Conservation (phyloP, 352 stramenopile genomes). For the Aphanomyces cochlioides region DNA sequence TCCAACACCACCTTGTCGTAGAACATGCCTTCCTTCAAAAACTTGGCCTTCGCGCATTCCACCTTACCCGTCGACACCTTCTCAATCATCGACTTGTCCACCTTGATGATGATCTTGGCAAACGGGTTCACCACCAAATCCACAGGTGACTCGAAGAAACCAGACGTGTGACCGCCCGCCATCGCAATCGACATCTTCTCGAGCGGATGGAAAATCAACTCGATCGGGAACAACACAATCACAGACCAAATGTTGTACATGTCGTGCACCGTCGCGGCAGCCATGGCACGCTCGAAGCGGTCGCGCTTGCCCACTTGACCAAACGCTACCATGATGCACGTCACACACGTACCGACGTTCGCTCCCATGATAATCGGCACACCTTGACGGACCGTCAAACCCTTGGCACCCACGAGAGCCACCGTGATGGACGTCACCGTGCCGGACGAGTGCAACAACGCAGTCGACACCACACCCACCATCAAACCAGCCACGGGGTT, state of each 20-base stretch:
- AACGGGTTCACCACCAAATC: slow-evolving; percentile 31
- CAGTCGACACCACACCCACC: slow-evolving; percentile 43
- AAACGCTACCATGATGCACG: slow-evolving; percentile 72
- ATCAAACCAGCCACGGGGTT: slow-evolving; percentile 48
- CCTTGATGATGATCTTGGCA: slow-evolving; percentile 14
- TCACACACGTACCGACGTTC: slow-evolving; percentile 73
- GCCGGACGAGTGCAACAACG: slow-evolving; percentile 43
- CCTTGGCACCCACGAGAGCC: slow-evolving; percentile 39
- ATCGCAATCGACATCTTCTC: slow-evolving; percentile 34
- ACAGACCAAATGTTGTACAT: slow-evolving; percentile 72
- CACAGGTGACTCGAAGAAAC: slow-evolving; percentile 25
- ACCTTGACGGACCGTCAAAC: slow-evolving; percentile 47
- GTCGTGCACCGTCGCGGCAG: slow-evolving; percentile 32
- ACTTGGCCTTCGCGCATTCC: slow-evolving; percentile 33
- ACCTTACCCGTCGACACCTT: slow-evolving; percentile 37
- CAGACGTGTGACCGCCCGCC: slow-evolving; percentile 1
- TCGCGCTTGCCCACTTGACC: slow-evolving; percentile 57
- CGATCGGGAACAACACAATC: slow-evolving; percentile 43
- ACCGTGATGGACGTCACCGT: slow-evolving; percentile 54
- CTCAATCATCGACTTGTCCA: slow-evolving; percentile 38
- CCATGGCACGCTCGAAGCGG: slow-evolving; percentile 40
- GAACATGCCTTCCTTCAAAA: slow-evolving; percentile 46
- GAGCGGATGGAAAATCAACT: slow-evolving; percentile 40
- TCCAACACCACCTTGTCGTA: slow-evolving; percentile 12
- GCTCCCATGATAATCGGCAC: slow-evolving; percentile 82